Base-by-base conservation (phyloP, 768 basidiomycete species). In the Trametopsis cervina region DNA sequence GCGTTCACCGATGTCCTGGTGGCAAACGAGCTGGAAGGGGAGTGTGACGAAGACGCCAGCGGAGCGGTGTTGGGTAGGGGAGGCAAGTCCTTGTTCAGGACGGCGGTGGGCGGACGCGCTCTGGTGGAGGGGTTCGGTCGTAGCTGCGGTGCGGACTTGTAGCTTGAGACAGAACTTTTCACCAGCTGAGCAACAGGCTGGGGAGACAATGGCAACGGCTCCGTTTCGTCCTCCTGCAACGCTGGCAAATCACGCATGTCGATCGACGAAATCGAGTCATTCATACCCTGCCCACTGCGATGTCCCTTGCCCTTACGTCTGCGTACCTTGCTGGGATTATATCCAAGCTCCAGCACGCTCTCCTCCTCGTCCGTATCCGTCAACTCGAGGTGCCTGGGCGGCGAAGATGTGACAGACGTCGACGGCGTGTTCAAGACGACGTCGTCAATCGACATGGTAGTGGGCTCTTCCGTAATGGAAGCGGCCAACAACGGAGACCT, bases 401-500 rank as follows among this genome's bases (percentile, higher is more conserved):
- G 42, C 18, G 54, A 23, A 2, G 49, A 49, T 11, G 44, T 17
- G 38, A 24, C 40, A 2, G 50, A 51, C 4, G 50, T 33, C 25
- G 50, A 24, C 4, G 50, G 44, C 6, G 41, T n/a, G 29, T 46
- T 44, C 2, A 44, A 40, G 5, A 51, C 36, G 25, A 66, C 57
- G 13, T 65, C 61, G 22, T 57, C 57, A 37, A 62, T 57, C n/a
- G 59, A 60, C 35, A 57, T 49, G 26, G 51, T 49, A 26, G 57
- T 55, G n/a, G 62, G 63, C 23, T 63, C 65, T 43, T 68, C 66
- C 46, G 51, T 51, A 36, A 66, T 66, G 13, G 59, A 49, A 3
- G 56, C 55, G 35, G 60, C 59, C 15, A 58, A 46, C 44, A 50
- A 44, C 7, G 57, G 58, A 12, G 58, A 62, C 36, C 40, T 50